Base-by-base conservation (phyloP, 2,329 filamentous ascomycete species). In the Thermoascus crustaceus region DNA sequence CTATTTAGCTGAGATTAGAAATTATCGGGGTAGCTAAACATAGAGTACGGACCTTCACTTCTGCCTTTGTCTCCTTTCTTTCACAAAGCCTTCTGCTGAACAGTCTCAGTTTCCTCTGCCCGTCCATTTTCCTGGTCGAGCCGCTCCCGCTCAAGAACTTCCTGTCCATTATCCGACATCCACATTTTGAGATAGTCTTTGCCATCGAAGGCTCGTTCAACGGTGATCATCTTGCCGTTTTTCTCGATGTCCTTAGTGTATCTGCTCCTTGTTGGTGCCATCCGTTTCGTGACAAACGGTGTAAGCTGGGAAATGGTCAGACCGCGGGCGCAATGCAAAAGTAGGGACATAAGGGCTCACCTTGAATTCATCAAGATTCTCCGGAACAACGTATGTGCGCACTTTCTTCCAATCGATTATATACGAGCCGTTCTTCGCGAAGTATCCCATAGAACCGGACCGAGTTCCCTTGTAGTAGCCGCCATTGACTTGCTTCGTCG, bases 401-500 rank as follows among this genome's bases (percentile, higher is more conserved):
- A 96, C 85, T 66, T 93, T 94, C 37, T 71, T 64, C 73, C 75
- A 94, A 47, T 96, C 83, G 47, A 96, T 80, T 30, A 78, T 61
- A 63, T 91, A 98, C 27, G 51, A 54, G 41, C 61, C 60, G 42
- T 57, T 60, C 40, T 57, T 57, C 34, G 80, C 80, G 61, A 89
- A 91, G 57, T 78, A 76, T 60, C 91, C 91, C 78, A 93, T 87
- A 26, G 83, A 78, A 2, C 91, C 91, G 1, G 86, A 82, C 30
- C 88, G 75, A 52, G 83, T 95, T 58, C 91, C 91, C 73, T 96
- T 96, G 78, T 98, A 98, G 76, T 81, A 98, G 49, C 88, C 89
- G 57, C 86, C 85, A 60, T 82, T 84, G 58, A 89, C 81, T 64
- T 91, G 81, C 67, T 98, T 98, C 48, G 89, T 94, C 8, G 85